Base-by-base conservation (phyloP, 2,329 filamentous ascomycete species). In the Fusarium sp. region DNA sequence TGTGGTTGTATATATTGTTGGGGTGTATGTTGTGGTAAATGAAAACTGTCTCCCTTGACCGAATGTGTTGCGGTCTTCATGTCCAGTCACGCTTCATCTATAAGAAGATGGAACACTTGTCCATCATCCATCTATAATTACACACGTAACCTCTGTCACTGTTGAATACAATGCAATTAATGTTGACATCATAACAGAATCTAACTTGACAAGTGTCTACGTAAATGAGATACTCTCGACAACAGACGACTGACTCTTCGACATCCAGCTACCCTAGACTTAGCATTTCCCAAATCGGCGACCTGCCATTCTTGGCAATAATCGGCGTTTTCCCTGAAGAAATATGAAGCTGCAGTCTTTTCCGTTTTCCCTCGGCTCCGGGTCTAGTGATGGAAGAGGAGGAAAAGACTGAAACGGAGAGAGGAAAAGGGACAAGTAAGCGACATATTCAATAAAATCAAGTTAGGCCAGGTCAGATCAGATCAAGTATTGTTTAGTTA, bases 221-320 rank as follows among this genome's bases (percentile, higher is more conserved):
- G 15, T 15, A 25, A 24, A 44, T 6, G 14, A 24, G 14, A 25
- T 44, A 44, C 42, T 25, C 20, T 16, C 9, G 18, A 38, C 6
- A 6, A 44, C 5, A 16, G 10, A 16, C 2, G 4, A 20, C n/a
- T n/a, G 2, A 11, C 14, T 50, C 32, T 29, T 27, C 38, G 15
- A 24, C 4, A 11, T 7, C 4, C 3, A 24, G 16, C 25, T 70
- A 70, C 68, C 68, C 68, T 70, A 68, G 25, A 70, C 50, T n/a
- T 7, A n/a, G 2, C 10, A n/a, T 38, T 12, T 3, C n/a, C 42
- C 9, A 27, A 45, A 38, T 20, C 8, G 45, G 42, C n/a, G 18
- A 20, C n/a, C 29, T 70, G 52, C 67, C 43, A 46, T 27, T 55
- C 44, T 71, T 53, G 52, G 67, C 29, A 63, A 56, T 8, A 20